phyloP scores from a whole-genome alignment of 257 asterid genomes.

The Nicotiana noctiflora region DNA sequence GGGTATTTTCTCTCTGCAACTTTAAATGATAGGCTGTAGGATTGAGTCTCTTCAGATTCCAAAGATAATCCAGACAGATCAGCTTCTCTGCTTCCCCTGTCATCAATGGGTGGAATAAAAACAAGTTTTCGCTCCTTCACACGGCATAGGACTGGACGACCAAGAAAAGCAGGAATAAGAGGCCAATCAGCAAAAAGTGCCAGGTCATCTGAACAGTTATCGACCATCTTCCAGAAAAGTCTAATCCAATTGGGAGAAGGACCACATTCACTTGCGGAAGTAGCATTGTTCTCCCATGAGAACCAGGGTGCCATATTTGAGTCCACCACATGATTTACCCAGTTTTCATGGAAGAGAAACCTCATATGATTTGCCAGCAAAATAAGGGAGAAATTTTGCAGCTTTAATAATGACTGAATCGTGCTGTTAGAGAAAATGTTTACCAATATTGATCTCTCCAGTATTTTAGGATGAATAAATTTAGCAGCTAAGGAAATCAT shows the following conservation, averaged over 20 bases:
- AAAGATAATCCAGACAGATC: conserved; percentile 30
- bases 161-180: conserved; percentile 91
- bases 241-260: conserved; percentile 88
- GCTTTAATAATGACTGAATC: conserved; percentile 55
- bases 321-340: conserved; percentile 65
- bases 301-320: conserved; percentile 85
- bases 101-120: conserved; percentile 60
- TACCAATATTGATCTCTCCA: conserved; percentile 64
- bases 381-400: conserved; percentile 61
- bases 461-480: conserved; percentile 76
- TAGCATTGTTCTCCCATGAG: conserved; percentile 74
- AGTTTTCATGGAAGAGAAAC: conserved; percentile 63
- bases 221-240: conserved; percentile 76
- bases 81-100: conserved; percentile 32
- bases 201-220: conserved; percentile 57
- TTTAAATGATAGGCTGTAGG: conserved; percentile 43
- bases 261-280: conserved; percentile 53
- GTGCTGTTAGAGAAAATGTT: conserved; percentile 53
- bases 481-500: conserved; percentile 63
- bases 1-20: conserved; percentile 57
- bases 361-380: conserved; percentile 73
- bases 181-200: conserved; percentile 95
- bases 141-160: conserved; percentile 89
- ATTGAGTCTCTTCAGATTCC: conserved; percentile 33
- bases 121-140: conserved; percentile 73